Percentiles rank a stretch among this genome's conserved stretches.
Evolutionary conservation across 2,329 filamentous ascomycete species (phyloP).

Genomic region (Talaromyces sp.): DNA sequence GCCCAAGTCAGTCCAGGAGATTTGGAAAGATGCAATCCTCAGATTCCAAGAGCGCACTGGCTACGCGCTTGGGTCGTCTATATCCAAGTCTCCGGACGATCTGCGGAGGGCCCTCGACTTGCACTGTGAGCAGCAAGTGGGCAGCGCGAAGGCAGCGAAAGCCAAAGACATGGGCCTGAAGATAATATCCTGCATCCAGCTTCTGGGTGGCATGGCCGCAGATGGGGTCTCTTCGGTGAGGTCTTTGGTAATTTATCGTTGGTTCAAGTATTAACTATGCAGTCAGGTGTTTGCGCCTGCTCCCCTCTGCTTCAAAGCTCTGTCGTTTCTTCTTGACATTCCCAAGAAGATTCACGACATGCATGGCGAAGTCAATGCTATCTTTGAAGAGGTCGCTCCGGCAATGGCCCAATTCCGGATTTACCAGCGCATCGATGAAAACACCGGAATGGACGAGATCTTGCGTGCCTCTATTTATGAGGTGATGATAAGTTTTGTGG

Average conservation of each 20-base stretch:
- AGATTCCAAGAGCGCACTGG: background rate
- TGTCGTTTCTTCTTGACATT: conserved; percentile 1
- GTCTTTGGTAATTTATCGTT: background rate
- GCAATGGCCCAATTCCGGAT: background rate
- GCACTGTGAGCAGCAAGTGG: background rate
- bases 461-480: background rate
- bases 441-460: background rate
- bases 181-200: background rate
- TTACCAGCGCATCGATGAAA: background rate
- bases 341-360: background rate
- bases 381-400: background rate
- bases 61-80: background rate
- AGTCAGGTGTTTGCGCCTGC: background rate
- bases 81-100: background rate
- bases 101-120: background rate
- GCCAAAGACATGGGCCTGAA: conserved; percentile 1
- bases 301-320: background rate
- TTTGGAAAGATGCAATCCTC: background rate
- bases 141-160: background rate
- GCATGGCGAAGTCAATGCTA: background rate
- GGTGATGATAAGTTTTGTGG: background rate
- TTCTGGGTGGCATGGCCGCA: background rate
- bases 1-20: background rate
- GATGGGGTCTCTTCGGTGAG: background rate
- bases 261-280: background rate